Evolutionary conservation across 352 stramenopile genomes (phyloP).

Genomic region (Phytophthora niederhauseri): DNA sequence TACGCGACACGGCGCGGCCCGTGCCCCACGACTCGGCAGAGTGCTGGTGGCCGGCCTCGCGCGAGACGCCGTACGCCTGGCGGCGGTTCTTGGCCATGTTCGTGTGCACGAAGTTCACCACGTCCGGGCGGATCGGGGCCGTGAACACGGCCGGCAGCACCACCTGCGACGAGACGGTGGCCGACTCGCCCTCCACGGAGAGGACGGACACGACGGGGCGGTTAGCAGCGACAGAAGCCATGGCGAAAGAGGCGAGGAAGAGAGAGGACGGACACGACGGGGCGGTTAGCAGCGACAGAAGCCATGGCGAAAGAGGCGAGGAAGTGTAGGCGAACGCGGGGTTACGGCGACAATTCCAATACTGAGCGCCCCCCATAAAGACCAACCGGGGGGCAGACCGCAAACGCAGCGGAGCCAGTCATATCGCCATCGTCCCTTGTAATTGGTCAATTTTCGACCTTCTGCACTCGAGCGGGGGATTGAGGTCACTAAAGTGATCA

Average conservation of each 20-base stretch:
- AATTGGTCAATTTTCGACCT: too few relatives aligned
- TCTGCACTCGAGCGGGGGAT: neutral
- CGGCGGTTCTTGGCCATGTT: conserved; percentile 99
- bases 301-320: conserved; percentile 62
- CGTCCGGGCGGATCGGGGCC: conserved; percentile 98
- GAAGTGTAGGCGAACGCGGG: conserved; percentile 59
- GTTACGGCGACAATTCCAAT: conserved; percentile 64
- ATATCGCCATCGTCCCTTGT: neutral
- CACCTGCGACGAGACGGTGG: conserved; percentile 89
- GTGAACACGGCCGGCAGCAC: conserved; percentile 96
- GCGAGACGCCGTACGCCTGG: conserved; percentile 98
- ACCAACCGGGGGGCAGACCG: too few relatives aligned
- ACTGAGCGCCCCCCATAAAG: conserved; percentile 23
- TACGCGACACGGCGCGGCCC: conserved; percentile 98
- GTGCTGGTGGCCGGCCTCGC: conserved; percentile 96
- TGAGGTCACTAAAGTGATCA: neutral
- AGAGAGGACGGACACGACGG: conserved; percentile 97
- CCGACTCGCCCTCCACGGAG: conserved; percentile 80
- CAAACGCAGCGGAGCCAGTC: conserved; percentile 25
- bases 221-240: conserved; percentile 90
- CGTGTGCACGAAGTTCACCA: conserved; percentile 99
- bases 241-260: conserved; percentile 59
- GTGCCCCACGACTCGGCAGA: conserved; percentile 99
- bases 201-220: conserved; percentile 97
- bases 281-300: conserved; percentile 93